Percentiles rank a stretch among this genome's conserved stretches.
Evolutionary conservation across 192 early-diverging fungal genomes (phyloP).

Genomic region (Gryganskiella cystojenkinii): DNA sequence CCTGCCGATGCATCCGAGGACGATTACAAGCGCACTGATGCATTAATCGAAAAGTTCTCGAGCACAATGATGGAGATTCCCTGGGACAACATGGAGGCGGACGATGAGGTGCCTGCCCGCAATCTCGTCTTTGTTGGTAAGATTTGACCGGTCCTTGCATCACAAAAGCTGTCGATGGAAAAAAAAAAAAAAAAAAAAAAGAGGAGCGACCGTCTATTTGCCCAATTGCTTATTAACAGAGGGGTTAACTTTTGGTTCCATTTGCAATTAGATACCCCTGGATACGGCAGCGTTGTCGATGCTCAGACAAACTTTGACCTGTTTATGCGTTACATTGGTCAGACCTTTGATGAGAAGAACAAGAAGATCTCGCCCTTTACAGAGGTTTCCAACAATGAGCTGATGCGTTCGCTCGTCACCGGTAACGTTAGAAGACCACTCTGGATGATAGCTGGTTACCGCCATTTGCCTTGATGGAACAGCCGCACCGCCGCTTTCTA

Average conservation of each 20-base stretch:
- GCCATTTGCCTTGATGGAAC: too few species aligned
- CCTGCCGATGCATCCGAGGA: constrained; percentile 1
- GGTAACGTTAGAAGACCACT: constrained; percentile 12
- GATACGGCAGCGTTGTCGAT: constrained; percentile 49
- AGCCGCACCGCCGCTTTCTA: too few species aligned
- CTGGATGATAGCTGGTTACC: too few species aligned
- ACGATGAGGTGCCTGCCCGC: constrained; percentile 47
- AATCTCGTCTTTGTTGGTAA: constrained; percentile 51
- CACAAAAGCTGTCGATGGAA: too few species aligned
- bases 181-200: too few species aligned
- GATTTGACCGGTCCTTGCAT: too few species aligned
- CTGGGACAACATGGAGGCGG: constrained; percentile 51
- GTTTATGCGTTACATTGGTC: constrained; percentile 41
- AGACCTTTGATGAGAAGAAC: constrained; percentile 49
- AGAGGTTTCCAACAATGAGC: constrained; percentile 50
- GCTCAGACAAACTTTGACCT: constrained; percentile 45
- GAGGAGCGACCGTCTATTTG: too few species aligned
- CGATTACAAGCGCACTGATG: constrained; percentile 27
- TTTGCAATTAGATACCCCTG: constrained; percentile 37
- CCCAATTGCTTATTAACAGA: not conserved
- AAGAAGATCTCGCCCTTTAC: constrained; percentile 45
- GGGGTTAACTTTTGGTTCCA: not conserved
- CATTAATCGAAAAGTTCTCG: constrained; percentile 37
- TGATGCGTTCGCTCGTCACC: constrained; percentile 49
- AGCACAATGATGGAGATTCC: constrained; percentile 56